Conservation (phyloP, 345 rosid genomes). For the Dovyalis caffra region DNA sequence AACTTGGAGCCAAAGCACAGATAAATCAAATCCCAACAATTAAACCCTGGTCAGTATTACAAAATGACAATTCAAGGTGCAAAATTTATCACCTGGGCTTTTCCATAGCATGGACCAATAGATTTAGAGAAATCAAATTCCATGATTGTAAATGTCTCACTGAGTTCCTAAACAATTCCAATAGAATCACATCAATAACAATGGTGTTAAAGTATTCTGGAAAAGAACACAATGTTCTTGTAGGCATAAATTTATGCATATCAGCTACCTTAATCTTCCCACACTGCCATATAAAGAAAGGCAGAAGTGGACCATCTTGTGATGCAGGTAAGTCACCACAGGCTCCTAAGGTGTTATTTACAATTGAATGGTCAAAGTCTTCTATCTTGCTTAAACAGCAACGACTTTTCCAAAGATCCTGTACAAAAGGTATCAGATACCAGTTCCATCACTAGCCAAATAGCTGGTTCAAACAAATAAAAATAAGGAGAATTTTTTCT, state of each 20-base stretch:
- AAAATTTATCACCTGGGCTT: no score
- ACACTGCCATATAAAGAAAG: no score
- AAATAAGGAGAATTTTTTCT: neutral
- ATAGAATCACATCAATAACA: slow-evolving; percentile 1
- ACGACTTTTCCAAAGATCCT: slow-evolving; percentile 91
- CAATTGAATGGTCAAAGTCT: slow-evolving; percentile 85
- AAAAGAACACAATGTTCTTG: neutral
- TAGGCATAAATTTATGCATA: neutral
- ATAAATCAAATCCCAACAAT: no score
- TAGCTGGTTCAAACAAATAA: neutral
- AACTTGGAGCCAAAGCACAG: no score
- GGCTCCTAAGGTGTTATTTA: slow-evolving; percentile 74
- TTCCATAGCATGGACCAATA: no score
- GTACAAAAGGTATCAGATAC: neutral
- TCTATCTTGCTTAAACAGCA: slow-evolving; percentile 63
- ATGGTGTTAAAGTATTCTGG: neutral
- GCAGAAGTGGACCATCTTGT: no score
- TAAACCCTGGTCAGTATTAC: no score
- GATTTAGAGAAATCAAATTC: slow-evolving; percentile 56
- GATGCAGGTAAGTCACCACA: no score
- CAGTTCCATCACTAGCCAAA: neutral
- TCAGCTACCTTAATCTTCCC: no score
- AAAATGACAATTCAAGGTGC: no score
- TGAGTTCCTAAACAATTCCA: slow-evolving; percentile 56
- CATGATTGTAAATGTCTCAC: slow-evolving; percentile 56